Base-by-base conservation (phyloP, 2,329 filamentous ascomycete species). In the Periglandula ipomoeae region DNA sequence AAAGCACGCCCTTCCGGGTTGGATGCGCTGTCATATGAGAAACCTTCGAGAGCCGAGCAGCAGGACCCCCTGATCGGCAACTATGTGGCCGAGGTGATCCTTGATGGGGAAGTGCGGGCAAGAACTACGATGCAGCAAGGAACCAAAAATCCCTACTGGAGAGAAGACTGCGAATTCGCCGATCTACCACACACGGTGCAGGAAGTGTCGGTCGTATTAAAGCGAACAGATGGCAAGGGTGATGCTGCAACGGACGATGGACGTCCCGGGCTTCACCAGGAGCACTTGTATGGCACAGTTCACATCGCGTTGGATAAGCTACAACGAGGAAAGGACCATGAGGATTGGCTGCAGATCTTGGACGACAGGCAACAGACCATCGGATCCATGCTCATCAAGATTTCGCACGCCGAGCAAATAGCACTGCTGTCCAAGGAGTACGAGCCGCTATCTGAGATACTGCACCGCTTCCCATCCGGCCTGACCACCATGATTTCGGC, bases 371-470 rank as follows among this genome's bases (percentile, higher is more conserved):
- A 87, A 52, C 84, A 89, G 57, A 72, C 76, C 1, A 78, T 95
- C 44, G 91, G 90, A 24, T 88, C 90, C 53, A 85, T 95, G 71
- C 75, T 95, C 46, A 80, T 96, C 66, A 89, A 83, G 60, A 75
- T 94, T 20, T 82, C 84, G 40, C 82, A 93, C 55, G 88, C 95
- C 48, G 91, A 98, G 66, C 81, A 93, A 44, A 86, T 95, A 6
- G 90, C 97, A 9, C 75, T 98, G 34, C 84, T 94, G 68, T 81
- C 84, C 6, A 81, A 85, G 50, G 89, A 97, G 61, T 98, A 98
- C 64, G 76, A 86, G 57, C 80, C 82, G 2, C 75, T 98, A 50
- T 87, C 86, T 1, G 84, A 93, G 54, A 72, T 96, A 24, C 72
- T 98, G 24, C 89, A 96, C 59, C 81, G 83, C 5, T 96, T 97